Base-by-base conservation (phyloP, 164 flowering plant genomes). In the Nymphaea thermarum region DNA sequence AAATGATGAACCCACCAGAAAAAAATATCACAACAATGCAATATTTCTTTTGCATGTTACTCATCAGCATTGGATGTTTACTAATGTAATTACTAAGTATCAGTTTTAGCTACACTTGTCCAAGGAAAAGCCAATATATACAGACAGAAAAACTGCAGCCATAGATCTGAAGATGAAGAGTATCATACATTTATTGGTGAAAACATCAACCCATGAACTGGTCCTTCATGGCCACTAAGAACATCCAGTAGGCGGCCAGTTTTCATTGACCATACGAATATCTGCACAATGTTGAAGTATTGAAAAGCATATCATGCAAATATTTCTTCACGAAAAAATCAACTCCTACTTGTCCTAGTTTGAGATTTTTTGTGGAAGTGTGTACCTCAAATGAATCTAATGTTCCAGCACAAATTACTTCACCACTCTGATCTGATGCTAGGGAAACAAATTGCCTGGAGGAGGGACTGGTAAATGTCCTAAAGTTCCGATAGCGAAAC, bases 211-310 rank as follows among this genome's bases (percentile, higher is more conserved):
- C 94, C 99, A 77, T 95, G 98, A 74, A 95, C 99, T 67, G 99
- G 99, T 68, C 94, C 98, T 79, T 87, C 99, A 75, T 95, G 99
- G 53, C 97, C 98, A 71, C 96, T 91, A 51, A 92, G 91, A 71
- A 86, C 71, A 74, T 95, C 99, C 84, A 92, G 77, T 76, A 92
- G 77, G n/a, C 91, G 90, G 43, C 97, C 97, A 17, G 96, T 92
- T 84, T 91, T 95, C 99, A 92, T 95, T 41, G 98, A 92, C 99
- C 99, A 95, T 43, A 95, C 97, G 75, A 82, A 95, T 64, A 94
- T 92, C 99, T 94, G 75, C 42, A 61, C 8, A 36, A 61, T 7
- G 2, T n/a, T 3, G 0, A 17, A n/a, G 64, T 2, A 6, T 61
- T 61, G 8, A 61, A 17, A 61, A 17, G 42, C 16, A 17, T n/a